Percentiles rank a stretch among this genome's conserved stretches.
These are phyloP conservation scores for Aspergillus sp. DNA, from an alignment of 2,329 filamentous ascomycete genomes.

Conservation along the genomic window DNA sequence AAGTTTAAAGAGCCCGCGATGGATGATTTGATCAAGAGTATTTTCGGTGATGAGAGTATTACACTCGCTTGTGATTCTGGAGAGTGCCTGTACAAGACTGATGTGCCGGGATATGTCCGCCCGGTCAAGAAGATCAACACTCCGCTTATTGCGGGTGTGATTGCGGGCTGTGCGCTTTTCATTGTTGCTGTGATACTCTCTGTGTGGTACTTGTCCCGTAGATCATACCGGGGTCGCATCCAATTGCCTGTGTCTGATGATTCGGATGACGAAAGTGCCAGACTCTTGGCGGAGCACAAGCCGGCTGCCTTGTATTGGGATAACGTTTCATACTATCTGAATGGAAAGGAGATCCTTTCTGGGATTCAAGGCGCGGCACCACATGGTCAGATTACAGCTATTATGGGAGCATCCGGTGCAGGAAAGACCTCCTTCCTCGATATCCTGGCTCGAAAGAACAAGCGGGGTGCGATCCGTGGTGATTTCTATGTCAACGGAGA, in stretches of 20 bases:
- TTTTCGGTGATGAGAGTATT: slow-evolving; percentile 92
- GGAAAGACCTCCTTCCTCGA: slow-evolving; percentile 97
- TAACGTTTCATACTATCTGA: slow-evolving; percentile 79
- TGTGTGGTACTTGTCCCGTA: slow-evolving; percentile 83
- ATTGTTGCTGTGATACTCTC: slow-evolving; percentile 78
- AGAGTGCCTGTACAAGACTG: slow-evolving; percentile 88
- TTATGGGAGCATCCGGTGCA: slow-evolving; percentile 97
- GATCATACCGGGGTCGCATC: slow-evolving; percentile 59
- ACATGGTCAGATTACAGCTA: slow-evolving; percentile 91
- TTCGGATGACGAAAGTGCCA: slow-evolving; percentile 79
- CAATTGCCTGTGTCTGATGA: slow-evolving; percentile 77
- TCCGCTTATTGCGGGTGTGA: slow-evolving; percentile 88
- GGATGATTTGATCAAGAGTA: slow-evolving; percentile 79
- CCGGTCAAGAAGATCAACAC: slow-evolving; percentile 96
- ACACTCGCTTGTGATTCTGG: slow-evolving; percentile 75
- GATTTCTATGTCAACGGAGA: slow-evolving; percentile 93
- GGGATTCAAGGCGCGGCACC: slow-evolving; percentile 81
- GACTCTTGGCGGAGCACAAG: slow-evolving; percentile 87
- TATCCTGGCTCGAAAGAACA: slow-evolving; percentile 94
- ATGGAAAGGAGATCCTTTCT: slow-evolving; percentile 79
- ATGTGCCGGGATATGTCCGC: slow-evolving; percentile 83
- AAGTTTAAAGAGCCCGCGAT: slow-evolving; percentile 87
- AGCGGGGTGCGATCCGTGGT: slow-evolving; percentile 72
- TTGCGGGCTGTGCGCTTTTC: slow-evolving; percentile 79
- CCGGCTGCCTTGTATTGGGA: slow-evolving; percentile 85